A percentile compares a stretch with the other conserved stretches of the same genome.
phyloP scores from a whole-genome alignment of 73 alveolate genomes.

The Durusdinium trenchii region DNA sequence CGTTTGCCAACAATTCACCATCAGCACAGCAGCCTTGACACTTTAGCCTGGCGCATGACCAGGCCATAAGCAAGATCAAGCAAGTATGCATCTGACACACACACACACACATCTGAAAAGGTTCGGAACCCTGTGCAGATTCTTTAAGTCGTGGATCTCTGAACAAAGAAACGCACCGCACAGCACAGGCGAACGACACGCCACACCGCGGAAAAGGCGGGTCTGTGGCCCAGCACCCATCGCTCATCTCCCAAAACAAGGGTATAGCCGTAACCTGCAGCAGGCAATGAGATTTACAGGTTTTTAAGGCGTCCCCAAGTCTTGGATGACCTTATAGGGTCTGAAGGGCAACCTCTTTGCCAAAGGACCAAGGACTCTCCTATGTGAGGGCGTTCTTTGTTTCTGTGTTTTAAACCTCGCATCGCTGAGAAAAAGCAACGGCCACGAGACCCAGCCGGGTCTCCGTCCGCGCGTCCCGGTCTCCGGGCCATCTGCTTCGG shows the following conservation, averaged over 20 bases:
- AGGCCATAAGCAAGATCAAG: too few relatives aligned
- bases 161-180: not conserved
- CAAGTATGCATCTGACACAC: too few relatives aligned
- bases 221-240: constrained; percentile 53
- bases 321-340: not conserved
- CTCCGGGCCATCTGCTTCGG: not conserved
- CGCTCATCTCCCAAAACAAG: constrained; percentile 59
- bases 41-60: too few relatives aligned
- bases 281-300: not conserved
- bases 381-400: not conserved
- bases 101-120: too few relatives aligned
- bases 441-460: not conserved
- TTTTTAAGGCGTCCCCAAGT: not conserved
- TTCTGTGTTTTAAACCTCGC: not conserved
- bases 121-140: not conserved
- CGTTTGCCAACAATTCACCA: too few relatives aligned
- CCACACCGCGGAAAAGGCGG: not conserved
- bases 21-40: too few relatives aligned
- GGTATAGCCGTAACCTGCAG: constrained; percentile 67
- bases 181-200: not conserved
- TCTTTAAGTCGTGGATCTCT: not conserved
- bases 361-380: not conserved
- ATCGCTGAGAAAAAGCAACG: not conserved
- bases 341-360: not conserved
- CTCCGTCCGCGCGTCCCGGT: too few relatives aligned